Evolutionary conservation across 805 yeast species (phyloP), one percentile per base, ranked within the genome.

Genomic region (Wickerhamiella lipophila): DNA sequence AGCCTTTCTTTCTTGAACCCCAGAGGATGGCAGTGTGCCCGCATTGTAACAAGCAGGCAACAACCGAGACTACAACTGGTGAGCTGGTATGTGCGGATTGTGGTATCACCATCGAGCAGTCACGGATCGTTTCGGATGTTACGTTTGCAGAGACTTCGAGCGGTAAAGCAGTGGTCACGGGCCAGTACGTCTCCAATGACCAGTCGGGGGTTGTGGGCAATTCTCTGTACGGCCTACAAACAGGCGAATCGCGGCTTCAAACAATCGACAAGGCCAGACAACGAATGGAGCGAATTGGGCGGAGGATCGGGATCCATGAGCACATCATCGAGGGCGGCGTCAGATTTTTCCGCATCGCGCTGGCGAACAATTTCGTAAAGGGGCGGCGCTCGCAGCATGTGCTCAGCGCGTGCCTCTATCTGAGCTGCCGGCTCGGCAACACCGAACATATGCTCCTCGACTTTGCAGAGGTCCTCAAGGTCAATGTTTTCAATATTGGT

Each of bases 321-420:
- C 81, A 78, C 62, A 79, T 89, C 11, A 75, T 87, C 1, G 95
- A 84, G 51, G 79, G 89, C 11, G 96, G 96, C 0, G 75, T 77
- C 56, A 84, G 83, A 51, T 86, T 95, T 89, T 94, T 85, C 65
- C 79, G 79, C 55, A 68, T 87, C 49, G 97, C 97, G 0, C 70
- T 94, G 25, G 75, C 86, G 1, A 75, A 81, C 55, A 88, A 87
- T 61, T 92, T 92, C 62, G 97, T 92, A 21, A 95, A 89, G 64
- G 99, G 99, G n/a, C 74, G 99, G 58, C 69, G 92, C 53, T 86
- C 96, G 2, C 96, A 88, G 61, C 88, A 89, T 61, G 97, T 92
- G 2, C 79, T 88, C 49, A 94, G 96, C 0, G 87, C 97, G 0
- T 92, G 99, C 67, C 71, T 92, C 29, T 92, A 92, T 61, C 78